Evolutionary conservation across 306 rosid genomes (phyloP), one percentile per base, ranked within the genome.

Genomic region (Cotoneaster glaucophyllus): DNA sequence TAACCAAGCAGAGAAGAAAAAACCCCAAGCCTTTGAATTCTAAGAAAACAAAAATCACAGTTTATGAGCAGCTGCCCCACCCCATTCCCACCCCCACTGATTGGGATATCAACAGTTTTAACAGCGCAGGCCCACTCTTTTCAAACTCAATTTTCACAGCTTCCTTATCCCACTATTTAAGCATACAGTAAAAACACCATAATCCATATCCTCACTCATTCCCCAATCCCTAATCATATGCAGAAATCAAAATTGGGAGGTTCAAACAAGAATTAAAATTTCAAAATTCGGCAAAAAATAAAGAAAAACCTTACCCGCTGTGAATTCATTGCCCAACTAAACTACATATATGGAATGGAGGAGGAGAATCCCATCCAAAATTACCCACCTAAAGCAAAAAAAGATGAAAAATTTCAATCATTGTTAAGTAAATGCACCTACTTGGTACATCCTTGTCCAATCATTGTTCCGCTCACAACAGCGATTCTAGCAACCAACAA

Each of bases 1-100:
- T 45, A 73, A 86, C 64, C 83, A 82, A 86, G 83, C 86, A 83
- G 84, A 83, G 59, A 77, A 84, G 82, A 78, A 75, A 75, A 79
- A 62, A 80, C 80, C 80, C 77, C 77, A 82, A 82, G 88, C 70
- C 76, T 39, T 71, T 77, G 84, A 84, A 72, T 74, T 68, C 76
- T 67, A 74, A 68, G 67, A 80, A 81, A 84, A 67, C 70, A 83
- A 87, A 81, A 56, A 50, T 17, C 44, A 70, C 83, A 77, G 73
- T 67, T 84, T 80, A 56, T 79, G 26, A n/a, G 62, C 85, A 69
- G 86, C 70, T 69, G 84, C 74, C 64, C 75, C 56, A 77, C 65
- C 74, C 39, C 39, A 34, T 6, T 34, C 39, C 39, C 39, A 34
- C 39, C 41, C 58, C 76, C 53, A 77, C 69, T 73, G 61, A 54